phyloP scores from a whole-genome alignment of 768 basidiomycete genomes.

The Flagelloscypha sp. region DNA sequence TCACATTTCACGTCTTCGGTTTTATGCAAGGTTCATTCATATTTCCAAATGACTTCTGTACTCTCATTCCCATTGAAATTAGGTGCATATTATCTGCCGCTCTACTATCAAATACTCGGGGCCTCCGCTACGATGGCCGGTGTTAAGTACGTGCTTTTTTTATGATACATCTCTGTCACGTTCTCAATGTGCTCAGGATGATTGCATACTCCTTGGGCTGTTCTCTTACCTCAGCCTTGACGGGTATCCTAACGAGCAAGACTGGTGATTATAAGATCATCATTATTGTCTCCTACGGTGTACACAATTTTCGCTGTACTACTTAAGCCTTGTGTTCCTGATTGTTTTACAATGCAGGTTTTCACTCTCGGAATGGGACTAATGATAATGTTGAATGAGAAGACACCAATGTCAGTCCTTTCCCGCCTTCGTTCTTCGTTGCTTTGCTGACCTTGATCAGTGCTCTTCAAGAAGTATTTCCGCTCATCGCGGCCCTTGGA shows the following conservation, averaged over 20 bases:
- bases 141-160: constrained; percentile 41
- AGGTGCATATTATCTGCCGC: constrained; percentile 61
- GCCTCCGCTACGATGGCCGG: constrained; percentile 65
- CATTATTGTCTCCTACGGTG: constrained; percentile 55
- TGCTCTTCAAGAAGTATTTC: constrained; percentile 59
- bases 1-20: constrained; percentile 54
- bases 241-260: constrained; percentile 51
- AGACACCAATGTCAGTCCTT: too few relatives aligned
- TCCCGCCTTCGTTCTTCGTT: constrained; percentile 3
- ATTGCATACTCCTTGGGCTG: constrained; percentile 61
- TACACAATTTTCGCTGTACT: too few relatives aligned
- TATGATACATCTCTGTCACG: background rate
- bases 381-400: constrained; percentile 58
- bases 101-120: constrained; percentile 75
- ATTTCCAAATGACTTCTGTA: too few relatives aligned
- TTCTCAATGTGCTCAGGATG: constrained; percentile 45
- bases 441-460: background rate
- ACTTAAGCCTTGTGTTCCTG: too few relatives aligned
- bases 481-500: constrained; percentile 57
- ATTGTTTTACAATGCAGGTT: too few relatives aligned
- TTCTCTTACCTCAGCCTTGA: constrained; percentile 42
- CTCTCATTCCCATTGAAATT: background rate
- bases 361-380: constrained; percentile 63
- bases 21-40: constrained; percentile 50
- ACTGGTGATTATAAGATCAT: constrained; percentile 50